Evolutionary conservation across 2,329 filamentous ascomycete genomes (phyloP).

Genomic region (Pseudovirgaria hyperparasitica): DNA sequence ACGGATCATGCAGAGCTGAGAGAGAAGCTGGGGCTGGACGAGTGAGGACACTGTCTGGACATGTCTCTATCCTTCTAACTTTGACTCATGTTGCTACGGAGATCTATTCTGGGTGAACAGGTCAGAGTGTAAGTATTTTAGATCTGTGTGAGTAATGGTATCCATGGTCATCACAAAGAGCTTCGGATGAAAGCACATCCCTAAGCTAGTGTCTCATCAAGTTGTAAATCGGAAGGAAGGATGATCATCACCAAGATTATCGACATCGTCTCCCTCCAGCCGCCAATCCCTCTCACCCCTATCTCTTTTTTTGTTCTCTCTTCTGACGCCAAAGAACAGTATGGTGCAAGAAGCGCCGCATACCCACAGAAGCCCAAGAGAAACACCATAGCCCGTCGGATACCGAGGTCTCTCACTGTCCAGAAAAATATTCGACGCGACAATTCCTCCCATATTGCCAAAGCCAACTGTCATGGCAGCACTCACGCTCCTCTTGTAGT

Average conservation of each 20-base stretch:
- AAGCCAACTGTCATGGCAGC: slow-evolving; percentile 36
- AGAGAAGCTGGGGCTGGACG: slow-evolving; percentile 28
- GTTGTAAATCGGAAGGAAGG: slow-evolving; percentile 34
- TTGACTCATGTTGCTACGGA: too few relatives aligned
- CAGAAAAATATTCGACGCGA: slow-evolving; percentile 40
- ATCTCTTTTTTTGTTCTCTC: slow-evolving; percentile 35
- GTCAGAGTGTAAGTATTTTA: too few relatives aligned
- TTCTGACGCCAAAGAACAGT: slow-evolving; percentile 28
- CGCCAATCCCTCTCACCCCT: slow-evolving; percentile 34
- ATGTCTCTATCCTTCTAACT: too few relatives aligned
- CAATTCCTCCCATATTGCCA: slow-evolving; percentile 39
- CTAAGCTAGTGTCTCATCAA: too few relatives aligned
- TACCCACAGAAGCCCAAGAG: slow-evolving; percentile 35
- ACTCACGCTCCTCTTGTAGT: slow-evolving; percentile 44
- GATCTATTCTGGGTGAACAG: too few relatives aligned
- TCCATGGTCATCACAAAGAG: too few relatives aligned
- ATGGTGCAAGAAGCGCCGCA: slow-evolving; percentile 27
- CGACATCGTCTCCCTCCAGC: slow-evolving; percentile 27
- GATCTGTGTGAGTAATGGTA: too few relatives aligned
- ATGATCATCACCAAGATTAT: slow-evolving; percentile 41
- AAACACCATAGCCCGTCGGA: slow-evolving; percentile 36
- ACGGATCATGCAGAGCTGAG: slow-evolving; percentile 37
- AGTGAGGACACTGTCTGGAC: slow-evolving; percentile 8
- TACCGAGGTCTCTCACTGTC: slow-evolving; percentile 35
- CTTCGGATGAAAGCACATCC: not conserved